Base-by-base conservation (phyloP, 371 early-diverging fungal genomes). In the Polyrhizophydium stewartii region DNA sequence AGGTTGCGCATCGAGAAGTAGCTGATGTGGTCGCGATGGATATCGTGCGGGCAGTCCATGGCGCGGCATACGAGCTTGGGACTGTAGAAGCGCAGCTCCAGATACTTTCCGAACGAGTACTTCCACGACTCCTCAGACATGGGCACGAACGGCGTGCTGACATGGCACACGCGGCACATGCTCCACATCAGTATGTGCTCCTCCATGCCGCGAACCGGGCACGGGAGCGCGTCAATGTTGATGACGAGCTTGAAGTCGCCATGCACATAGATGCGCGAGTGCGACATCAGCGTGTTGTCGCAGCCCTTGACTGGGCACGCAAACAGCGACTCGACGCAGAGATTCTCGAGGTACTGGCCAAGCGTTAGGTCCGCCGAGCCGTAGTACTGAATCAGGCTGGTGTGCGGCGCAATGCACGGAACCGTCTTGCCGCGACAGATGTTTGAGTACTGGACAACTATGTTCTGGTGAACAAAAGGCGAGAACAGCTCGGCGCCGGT, bases 51-150 rank as follows among this genome's bases (percentile, higher is more conserved):
- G 61, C 97, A 97, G 10, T 87, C 75, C 60, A 84, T 81, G 17
- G 91, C 87, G 16, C 91, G 82, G 43, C 89, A 33, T 64, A 76
- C 1, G 64, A 72, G 35, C n/a, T 78, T 77, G 19, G 76, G 75
- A 58, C 86, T 86, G 73, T 96, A 94, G 57, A 93, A 92, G 5
- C 87, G 74, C 6, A 93, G 75, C 69, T 97, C 98, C 45, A 97
- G 68, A 61, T 90, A 96, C 73, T 96, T 96, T 27, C 96, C 98
- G 78, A 95, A 94, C 13, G 96, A 96, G 62, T 88, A 91, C 55
- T 89, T 85, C 85, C 91, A 92, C n/a, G 92, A 79, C 27, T 92
- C 86, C 22, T 89, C 89, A 0, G 93, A 87, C 85, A 97, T 88
- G 5, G 82, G 85, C 0, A 86, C 75, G 1, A 83, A 83, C 0